phyloP scores from a whole-genome alignment of 2,329 filamentous ascomycete genomes.

The Beauveria sp. region DNA sequence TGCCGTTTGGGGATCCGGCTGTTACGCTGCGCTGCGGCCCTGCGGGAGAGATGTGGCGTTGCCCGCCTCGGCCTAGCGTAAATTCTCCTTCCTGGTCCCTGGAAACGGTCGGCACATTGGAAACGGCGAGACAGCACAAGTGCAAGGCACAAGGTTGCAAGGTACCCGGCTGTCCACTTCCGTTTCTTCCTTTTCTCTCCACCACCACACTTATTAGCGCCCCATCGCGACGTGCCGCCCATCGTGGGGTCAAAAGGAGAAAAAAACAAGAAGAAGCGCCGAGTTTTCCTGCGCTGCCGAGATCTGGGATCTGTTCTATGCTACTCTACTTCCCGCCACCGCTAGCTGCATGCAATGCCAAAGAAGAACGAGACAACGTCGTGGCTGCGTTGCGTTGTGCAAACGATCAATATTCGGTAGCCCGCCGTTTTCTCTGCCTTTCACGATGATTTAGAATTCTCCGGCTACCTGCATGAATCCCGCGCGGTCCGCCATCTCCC shows the following conservation, averaged over 20 bases:
- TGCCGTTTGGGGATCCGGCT: background rate
- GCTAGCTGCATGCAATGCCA: background rate
- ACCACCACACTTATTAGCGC: background rate
- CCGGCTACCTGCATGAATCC: no score
- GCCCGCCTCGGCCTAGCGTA: background rate
- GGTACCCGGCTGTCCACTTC: background rate
- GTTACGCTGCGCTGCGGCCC: background rate
- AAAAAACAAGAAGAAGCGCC: background rate
- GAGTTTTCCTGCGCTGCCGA: conserved; percentile 7
- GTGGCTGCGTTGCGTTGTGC: background rate
- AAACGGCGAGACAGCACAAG: conserved; percentile 3
- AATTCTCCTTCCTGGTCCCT: background rate
- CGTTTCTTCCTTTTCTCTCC: background rate
- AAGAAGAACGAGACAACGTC: background rate
- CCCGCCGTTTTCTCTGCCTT: background rate
- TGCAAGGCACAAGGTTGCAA: background rate
- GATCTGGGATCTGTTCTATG: conserved; percentile 8
- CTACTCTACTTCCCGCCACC: conserved; percentile 1
- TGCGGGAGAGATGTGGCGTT: conserved; percentile 4
- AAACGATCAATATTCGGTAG: background rate
- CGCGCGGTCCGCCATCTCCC: no score
- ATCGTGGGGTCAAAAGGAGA: conserved; percentile 7
- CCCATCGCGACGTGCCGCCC: conserved; percentile 9
- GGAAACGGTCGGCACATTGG: conserved; percentile 2
- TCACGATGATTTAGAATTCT: background rate